Conservation (phyloP, 192 early-diverging fungal species). For the Linnemannia elongata region DNA sequence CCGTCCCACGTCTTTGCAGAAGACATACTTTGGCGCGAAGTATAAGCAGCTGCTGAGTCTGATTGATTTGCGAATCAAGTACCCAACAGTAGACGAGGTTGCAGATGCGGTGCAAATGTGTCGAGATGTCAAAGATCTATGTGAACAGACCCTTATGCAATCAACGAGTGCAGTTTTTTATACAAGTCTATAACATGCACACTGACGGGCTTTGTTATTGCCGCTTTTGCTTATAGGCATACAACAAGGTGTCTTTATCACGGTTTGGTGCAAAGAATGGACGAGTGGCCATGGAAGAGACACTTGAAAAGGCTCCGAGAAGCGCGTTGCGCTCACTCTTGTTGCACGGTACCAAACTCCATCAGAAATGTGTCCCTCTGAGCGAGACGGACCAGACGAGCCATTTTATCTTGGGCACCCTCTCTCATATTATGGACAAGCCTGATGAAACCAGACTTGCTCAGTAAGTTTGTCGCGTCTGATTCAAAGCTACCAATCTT, state of each 20-base stretch:
- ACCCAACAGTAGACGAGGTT: neutral
- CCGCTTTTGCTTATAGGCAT: neutral
- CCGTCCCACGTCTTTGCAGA: neutral
- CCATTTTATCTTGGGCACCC: neutral
- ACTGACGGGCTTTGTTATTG: neutral
- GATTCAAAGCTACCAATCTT: too few species aligned
- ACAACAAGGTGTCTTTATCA: neutral
- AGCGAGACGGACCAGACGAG: neutral
- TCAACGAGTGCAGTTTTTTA: neutral
- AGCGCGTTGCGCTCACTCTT: neutral
- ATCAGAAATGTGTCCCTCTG: too few species aligned
- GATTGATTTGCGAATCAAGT: neutral
- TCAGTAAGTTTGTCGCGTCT: too few species aligned
- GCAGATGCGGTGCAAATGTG: neutral
- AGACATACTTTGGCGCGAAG: neutral
- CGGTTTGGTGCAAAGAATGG: neutral
- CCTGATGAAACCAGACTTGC: slow-evolving; percentile 7
- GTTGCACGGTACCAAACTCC: neutral
- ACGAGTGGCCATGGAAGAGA: neutral
- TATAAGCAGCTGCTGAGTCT: neutral
- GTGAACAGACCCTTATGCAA: neutral
- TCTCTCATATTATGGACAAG: slow-evolving; percentile 2
- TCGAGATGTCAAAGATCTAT: neutral
- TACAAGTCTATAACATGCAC: neutral
- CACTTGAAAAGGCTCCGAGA: neutral